A percentile compares a stretch with the other conserved stretches of the same genome.
phyloP scores from a whole-genome alignment of 2,329 filamentous ascomycete species.

The Penicillium sp. region DNA sequence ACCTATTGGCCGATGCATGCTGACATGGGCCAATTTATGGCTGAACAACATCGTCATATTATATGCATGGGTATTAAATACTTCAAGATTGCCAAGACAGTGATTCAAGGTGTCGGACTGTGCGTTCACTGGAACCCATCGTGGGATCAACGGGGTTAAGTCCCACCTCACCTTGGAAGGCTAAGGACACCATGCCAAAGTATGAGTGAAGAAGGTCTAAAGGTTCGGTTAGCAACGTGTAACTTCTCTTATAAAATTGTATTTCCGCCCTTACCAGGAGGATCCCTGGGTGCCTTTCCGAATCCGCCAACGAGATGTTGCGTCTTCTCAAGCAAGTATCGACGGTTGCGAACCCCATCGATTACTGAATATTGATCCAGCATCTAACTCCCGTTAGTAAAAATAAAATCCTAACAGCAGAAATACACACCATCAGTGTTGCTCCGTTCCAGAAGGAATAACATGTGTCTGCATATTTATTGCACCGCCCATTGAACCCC shows the following conservation, averaged over 20 bases:
- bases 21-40: slow-evolving; percentile 16
- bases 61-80: slow-evolving; percentile 6
- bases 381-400: slow-evolving; percentile 47
- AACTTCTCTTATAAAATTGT: neutral
- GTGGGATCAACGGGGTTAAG: slow-evolving; percentile 71
- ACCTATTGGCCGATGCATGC: slow-evolving; percentile 4
- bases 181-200: slow-evolving; percentile 77
- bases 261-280: slow-evolving; percentile 56
- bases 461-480: slow-evolving; percentile 92
- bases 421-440: slow-evolving; percentile 51
- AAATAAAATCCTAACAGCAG: slow-evolving; percentile 19
- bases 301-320: slow-evolving; percentile 85
- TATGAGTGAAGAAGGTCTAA: slow-evolving; percentile 83
- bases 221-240: neutral
- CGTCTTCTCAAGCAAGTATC: slow-evolving; percentile 79
- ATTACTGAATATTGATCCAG: slow-evolving; percentile 60
- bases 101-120: slow-evolving; percentile 41
- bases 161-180: slow-evolving; percentile 67
- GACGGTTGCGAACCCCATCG: slow-evolving; percentile 60
- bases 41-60: slow-evolving; percentile 6
- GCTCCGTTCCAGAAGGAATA: slow-evolving; percentile 91
- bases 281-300: slow-evolving; percentile 66
- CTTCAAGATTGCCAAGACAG: slow-evolving; percentile 35
- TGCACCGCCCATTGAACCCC: slow-evolving; percentile 85
- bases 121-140: slow-evolving; percentile 67